Conservation (phyloP, 805 yeast species). For the Jamesozyma lodderae region DNA sequence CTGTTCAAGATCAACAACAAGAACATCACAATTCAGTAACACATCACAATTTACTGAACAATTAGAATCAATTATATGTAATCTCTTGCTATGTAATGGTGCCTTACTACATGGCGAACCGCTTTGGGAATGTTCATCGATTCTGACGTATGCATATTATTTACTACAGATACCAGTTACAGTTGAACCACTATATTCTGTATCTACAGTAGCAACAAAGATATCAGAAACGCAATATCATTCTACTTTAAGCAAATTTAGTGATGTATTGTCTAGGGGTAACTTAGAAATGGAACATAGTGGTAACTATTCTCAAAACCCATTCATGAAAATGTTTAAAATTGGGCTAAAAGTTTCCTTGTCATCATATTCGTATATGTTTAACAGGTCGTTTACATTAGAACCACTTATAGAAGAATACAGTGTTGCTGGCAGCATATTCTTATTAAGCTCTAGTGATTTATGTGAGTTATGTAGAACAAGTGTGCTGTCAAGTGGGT, state of each 20-base stretch:
- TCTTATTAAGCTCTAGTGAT: conserved; percentile 24
- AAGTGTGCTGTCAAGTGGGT: conserved; percentile 23
- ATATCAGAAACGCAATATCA: no score
- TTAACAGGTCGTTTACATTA: conserved; percentile 24
- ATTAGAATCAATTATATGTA: conserved; percentile 21
- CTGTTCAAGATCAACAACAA: conserved; percentile 9
- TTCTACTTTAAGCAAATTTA: not conserved
- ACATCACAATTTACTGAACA: conserved; percentile 18
- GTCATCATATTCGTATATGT: conserved; percentile 22
- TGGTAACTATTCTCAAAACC: conserved; percentile 18
- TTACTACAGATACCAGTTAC: conserved; percentile 23
- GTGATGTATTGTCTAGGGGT: not conserved
- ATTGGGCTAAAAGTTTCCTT: conserved; percentile 20
- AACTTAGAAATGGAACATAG: not conserved
- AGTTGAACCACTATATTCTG: conserved; percentile 25
- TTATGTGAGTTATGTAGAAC: conserved; percentile 24
- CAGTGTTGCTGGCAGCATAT: conserved; percentile 28
- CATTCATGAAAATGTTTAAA: conserved; percentile 23
- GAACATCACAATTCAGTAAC: conserved; percentile 23
- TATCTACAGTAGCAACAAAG: not conserved
- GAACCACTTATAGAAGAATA: conserved; percentile 29
- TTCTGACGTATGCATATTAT: conserved; percentile 20
- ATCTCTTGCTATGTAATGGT: conserved; percentile 22
- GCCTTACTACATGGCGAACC: conserved; percentile 24
- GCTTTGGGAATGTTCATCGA: conserved; percentile 17